Evolutionary conservation across 2,329 filamentous ascomycete genomes (phyloP), one percentile per base, ranked within the genome.

Genomic region (Fusarium sp.): DNA sequence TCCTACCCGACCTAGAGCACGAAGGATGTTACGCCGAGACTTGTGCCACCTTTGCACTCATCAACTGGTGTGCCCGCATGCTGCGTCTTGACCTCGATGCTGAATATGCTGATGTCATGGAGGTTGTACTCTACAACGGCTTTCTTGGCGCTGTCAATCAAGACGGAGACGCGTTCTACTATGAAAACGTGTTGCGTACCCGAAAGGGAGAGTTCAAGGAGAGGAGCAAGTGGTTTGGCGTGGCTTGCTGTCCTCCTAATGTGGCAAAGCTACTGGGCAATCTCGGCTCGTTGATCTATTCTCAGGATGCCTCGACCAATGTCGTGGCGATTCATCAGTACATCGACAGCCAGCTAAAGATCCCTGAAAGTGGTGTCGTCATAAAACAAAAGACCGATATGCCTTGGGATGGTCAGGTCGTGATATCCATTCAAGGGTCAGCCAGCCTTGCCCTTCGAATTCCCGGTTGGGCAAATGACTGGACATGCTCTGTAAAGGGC

Each of bases 211-310:
- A 65, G 22, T 44, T 29, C 11, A 61, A 61, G 42, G 44, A 61
- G 63, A 36, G 63, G 24, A 61, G 63, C 56, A 61, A 61, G n/a
- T 65, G 63, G 63, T 65, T 65, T 36, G 63, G 42, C 3, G 42
- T 60, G 16, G 63, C 63, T 17, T 65, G 63, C n/a, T 65, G 63
- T 20, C 63, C 63, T 17, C 63, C 63, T 2, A 65, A 65, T 20
- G 42, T 65, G 6, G 56, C 56, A 1, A 60, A 61, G n/a, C 40
- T 65, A 12, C 56, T 65, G 1, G 56, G 40, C 6, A 64, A 56
- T 11, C 31, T 56, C 12, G 53, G 53, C n/a, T 56, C 53, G 9
- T 5, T 56, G 31, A 36, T 56, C 31, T 56, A 56, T 17, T 17
- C 53, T 35, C 53, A 36, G 1, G 53, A 56, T 17, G 20, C 31